These are phyloP conservation scores for Teunomyces atbi DNA, from an alignment of 805 yeast species.

Conservation along the genomic window DNA sequence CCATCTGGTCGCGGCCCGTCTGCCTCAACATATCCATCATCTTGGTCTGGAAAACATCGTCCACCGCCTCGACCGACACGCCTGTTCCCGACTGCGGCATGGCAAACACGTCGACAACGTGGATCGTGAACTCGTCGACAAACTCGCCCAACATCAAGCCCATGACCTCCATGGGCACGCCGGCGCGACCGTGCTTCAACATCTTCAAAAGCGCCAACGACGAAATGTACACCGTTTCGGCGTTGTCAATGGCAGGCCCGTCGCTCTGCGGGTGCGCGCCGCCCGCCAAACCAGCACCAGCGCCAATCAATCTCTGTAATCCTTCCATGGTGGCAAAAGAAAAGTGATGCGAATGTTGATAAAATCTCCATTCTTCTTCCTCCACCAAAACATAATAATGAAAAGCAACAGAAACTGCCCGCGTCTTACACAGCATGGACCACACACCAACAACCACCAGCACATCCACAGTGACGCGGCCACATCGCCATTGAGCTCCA, in stretches of 20 bases:
- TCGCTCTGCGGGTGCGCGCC: constrained; percentile 53
- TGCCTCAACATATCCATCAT: constrained; percentile 99
- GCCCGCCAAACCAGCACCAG: constrained; percentile 44
- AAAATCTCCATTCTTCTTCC: too few relatives aligned
- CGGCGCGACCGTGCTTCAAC: constrained; percentile 96
- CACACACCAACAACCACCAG: too few relatives aligned
- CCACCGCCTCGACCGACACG: constrained; percentile 98
- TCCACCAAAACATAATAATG: neutral
- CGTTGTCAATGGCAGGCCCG: constrained; percentile 85
- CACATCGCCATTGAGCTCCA: too few relatives aligned
- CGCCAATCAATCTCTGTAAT: constrained; percentile 47
- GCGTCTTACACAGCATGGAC: too few relatives aligned
- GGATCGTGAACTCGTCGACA: constrained; percentile 95
- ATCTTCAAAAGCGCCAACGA: constrained; percentile 92
- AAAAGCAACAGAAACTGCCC: neutral
- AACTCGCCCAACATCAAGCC: constrained; percentile 98
- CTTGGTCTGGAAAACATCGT: constrained; percentile 96
- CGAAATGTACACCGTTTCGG: constrained; percentile 95
- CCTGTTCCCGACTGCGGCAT: constrained; percentile 99
- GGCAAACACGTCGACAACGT: constrained; percentile 97
- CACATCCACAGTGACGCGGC: too few relatives aligned
- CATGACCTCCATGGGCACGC: constrained; percentile 82
- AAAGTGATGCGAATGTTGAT: neutral
- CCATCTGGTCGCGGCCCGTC: constrained; percentile 99
- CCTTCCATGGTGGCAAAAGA: constrained; percentile 38